Percentiles rank a stretch among this genome's conserved stretches.
These are phyloP conservation scores for Cairneyella variabilis DNA, from an alignment of 495 filamentous ascomycete species.

Conservation along the genomic window DNA sequence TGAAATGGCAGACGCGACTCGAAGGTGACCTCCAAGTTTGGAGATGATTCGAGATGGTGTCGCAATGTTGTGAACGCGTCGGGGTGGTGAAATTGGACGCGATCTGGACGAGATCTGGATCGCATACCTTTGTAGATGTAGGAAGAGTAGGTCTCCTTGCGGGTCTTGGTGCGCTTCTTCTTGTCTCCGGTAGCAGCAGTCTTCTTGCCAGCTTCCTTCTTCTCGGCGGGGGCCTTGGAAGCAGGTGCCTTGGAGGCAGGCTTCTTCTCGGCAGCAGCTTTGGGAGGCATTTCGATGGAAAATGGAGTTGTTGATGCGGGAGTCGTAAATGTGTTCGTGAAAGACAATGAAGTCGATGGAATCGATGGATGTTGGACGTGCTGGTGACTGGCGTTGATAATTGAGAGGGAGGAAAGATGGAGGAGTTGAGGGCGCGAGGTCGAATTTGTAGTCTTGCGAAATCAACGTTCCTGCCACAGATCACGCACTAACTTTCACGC, in stretches of 20 bases:
- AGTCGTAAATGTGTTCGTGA: constrained; percentile 6
- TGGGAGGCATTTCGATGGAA: constrained; percentile 78
- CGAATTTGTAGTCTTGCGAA: not conserved
- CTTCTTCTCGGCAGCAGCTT: constrained; percentile 95
- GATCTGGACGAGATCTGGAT: constrained; percentile 10
- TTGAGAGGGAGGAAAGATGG: constrained; percentile 37
- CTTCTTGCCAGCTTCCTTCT: constrained; percentile 99
- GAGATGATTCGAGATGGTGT: not conserved
- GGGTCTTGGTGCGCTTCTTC: constrained; percentile 99
- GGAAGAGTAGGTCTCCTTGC: constrained; percentile 99
- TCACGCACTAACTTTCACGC: not conserved
- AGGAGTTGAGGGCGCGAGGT: constrained; percentile 25
- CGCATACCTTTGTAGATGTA: constrained; percentile 99
- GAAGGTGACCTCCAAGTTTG: constrained; percentile 3
- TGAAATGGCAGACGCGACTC: constrained; percentile 17
- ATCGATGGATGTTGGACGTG: constrained; percentile 18
- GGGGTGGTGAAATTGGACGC: constrained; percentile 13
- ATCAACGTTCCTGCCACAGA: not conserved
- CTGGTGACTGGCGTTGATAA: constrained; percentile 25
- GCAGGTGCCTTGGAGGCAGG: constrained; percentile 96
- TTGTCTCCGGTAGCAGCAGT: constrained; percentile 92
- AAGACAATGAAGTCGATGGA: constrained; percentile 7
- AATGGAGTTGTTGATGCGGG: constrained; percentile 11
- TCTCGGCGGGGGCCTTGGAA: constrained; percentile 82
- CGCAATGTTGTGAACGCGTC: constrained; percentile 17